phyloP scores from a whole-genome alignment of 176 grass and related monocot genomes.

The Otatea glauca region DNA sequence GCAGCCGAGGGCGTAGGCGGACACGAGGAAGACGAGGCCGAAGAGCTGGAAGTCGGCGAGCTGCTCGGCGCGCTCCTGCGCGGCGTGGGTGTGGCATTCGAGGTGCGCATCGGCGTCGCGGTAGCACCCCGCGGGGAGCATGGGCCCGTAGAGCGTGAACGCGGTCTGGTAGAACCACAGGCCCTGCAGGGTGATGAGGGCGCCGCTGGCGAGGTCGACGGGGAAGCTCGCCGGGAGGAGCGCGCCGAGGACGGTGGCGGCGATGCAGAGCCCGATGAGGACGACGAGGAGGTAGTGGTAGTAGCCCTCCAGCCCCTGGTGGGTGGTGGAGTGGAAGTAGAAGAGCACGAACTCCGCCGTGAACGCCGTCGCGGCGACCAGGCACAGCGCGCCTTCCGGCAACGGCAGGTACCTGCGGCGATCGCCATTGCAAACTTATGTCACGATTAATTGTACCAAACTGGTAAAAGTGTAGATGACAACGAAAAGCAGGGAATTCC shows the following conservation, averaged over 20 bases:
- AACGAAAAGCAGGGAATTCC: not conserved
- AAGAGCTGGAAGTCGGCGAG: conserved; percentile 77
- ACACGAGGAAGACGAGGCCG: conserved; percentile 51
- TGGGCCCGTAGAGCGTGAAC: conserved; percentile 76
- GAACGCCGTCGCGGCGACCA: conserved; percentile 68
- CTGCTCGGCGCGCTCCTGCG: conserved; percentile 67
- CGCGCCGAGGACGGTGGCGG: conserved; percentile 56
- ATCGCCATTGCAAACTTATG: not conserved
- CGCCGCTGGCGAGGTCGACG: conserved; percentile 53
- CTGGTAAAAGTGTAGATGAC: too few relatives aligned
- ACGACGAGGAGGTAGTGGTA: conserved; percentile 89
- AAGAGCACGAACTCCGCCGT: conserved; percentile 76
- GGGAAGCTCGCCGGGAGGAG: conserved; percentile 72
- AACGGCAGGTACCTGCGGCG: conserved; percentile 58
- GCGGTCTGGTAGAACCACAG: conserved; percentile 99
- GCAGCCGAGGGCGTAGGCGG: conserved; percentile 50
- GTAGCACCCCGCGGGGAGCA: conserved; percentile 71
- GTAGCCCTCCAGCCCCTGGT: conserved; percentile 84
- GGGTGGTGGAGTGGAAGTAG: conserved; percentile 91
- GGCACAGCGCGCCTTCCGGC: conserved; percentile 63
- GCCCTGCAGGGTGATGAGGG: conserved; percentile 77
- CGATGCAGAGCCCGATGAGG: conserved; percentile 67
- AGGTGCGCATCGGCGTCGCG: conserved; percentile 47
- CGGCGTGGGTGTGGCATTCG: conserved; percentile 52
- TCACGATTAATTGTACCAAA: not conserved